A percentile compares a stretch with the other conserved stretches of the same genome.
Evolutionary conservation across 1,139 yeast species (phyloP).

Genomic region (Ogataea hybrid): DNA sequence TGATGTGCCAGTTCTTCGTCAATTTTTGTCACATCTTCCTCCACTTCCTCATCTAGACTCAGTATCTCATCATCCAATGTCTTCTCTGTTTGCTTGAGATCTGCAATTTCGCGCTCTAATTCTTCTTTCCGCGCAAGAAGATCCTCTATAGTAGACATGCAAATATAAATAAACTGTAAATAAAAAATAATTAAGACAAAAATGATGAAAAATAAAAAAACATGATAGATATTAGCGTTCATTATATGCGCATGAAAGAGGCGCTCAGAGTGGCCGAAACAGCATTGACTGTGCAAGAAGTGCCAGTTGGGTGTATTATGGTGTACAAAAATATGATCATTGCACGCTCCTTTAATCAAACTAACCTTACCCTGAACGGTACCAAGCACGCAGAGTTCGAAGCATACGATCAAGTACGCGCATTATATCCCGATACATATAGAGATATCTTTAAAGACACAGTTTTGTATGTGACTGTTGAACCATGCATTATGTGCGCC

Average conservation of each 20-base stretch:
- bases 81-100: background rate
- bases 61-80: conserved; percentile 7
- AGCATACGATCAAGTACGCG: conserved; percentile 61
- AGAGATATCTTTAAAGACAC: conserved; percentile 44
- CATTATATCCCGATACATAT: conserved; percentile 24
- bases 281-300: conserved; percentile 58
- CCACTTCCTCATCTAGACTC: conserved; percentile 8
- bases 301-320: conserved; percentile 75
- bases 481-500: conserved; percentile 99
- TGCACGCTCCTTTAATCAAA: conserved; percentile 83
- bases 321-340: conserved; percentile 50
- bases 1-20: conserved; percentile 23
- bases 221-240: conserved; percentile 10
- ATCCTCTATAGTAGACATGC: conserved; percentile 4
- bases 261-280: conserved; percentile 54
- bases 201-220: conserved; percentile 3
- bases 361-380: conserved; percentile 82
- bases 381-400: conserved; percentile 91
- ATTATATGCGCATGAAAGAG: conserved; percentile 42
- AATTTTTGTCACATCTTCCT: conserved; percentile 1
- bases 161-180: background rate
- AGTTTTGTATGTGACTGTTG: conserved; percentile 88
- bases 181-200: conserved; percentile 2
- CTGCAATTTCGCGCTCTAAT: background rate
- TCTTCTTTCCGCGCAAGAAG: background rate